Evolutionary conservation across 257 asterid species (phyloP).

Genomic region (Ilex asprella): DNA sequence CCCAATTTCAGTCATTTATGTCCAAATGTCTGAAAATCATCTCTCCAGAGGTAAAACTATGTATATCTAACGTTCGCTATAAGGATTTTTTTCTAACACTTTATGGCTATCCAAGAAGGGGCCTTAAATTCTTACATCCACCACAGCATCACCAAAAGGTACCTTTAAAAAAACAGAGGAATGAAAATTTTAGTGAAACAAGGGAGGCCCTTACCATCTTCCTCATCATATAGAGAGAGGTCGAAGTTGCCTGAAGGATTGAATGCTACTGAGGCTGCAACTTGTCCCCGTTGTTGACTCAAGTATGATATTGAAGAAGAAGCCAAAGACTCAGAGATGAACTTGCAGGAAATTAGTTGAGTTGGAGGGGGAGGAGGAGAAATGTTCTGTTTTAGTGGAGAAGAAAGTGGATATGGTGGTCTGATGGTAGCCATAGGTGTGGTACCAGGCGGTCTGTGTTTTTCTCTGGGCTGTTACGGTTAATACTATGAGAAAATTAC

Average conservation of each 20-base stretch:
- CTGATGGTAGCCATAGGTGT: constrained; percentile 50
- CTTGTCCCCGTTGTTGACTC: constrained; percentile 20
- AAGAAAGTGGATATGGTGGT: constrained; percentile 41
- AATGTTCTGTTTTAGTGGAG: constrained; percentile 33
- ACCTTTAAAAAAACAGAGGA: background rate
- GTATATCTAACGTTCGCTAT: no score
- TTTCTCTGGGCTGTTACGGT: background rate
- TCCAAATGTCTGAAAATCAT: no score
- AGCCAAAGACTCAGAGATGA: constrained; percentile 10
- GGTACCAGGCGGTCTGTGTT: constrained; percentile 2
- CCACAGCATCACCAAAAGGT: background rate
- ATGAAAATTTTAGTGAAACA: background rate
- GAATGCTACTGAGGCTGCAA: constrained; percentile 48
- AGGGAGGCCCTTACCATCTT: constrained; percentile 23
- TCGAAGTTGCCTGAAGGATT: constrained; percentile 75
- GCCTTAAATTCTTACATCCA: background rate
- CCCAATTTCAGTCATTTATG: no score
- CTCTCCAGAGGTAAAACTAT: no score
- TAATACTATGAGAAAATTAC: background rate
- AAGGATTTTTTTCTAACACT: no score
- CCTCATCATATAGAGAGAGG: constrained; percentile 58
- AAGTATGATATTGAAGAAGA: constrained; percentile 10
- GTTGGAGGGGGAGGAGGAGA: constrained; percentile 7
- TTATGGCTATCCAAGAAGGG: background rate
- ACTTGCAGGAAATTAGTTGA: constrained; percentile 33